Conservation (phyloP, 495 filamentous ascomycete genomes). For the Wilcoxina mikolae region DNA sequence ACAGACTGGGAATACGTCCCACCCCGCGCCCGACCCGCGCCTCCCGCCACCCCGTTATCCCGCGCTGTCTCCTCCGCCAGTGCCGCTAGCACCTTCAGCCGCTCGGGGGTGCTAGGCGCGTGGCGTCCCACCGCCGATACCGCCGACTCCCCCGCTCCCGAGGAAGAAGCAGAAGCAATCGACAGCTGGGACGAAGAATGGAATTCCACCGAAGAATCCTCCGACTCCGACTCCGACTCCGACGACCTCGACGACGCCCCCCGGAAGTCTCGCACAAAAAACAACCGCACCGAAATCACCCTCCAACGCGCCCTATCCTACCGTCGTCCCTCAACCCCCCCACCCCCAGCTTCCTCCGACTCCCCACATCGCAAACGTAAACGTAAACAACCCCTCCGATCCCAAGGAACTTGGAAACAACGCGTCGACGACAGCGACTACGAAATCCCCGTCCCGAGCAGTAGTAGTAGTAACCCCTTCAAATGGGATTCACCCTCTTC, state of each 20-base stretch:
- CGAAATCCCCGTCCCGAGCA: not conserved
- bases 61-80: not conserved
- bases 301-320: not conserved
- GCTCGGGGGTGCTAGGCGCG: conserved; percentile 3
- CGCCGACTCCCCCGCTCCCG: not conserved
- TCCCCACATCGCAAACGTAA: not conserved
- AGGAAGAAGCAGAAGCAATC: not conserved
- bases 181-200: not conserved
- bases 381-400: not conserved
- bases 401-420: not conserved
- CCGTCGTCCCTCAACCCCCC: not conserved
- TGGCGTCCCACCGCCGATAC: conserved; percentile 1
- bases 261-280: not conserved
- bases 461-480: not conserved
- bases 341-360: not conserved
- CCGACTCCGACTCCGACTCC: not conserved
- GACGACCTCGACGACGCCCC: conserved; percentile 3
- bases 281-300: too few species aligned
- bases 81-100: not conserved
- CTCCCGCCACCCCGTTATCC: not conserved
- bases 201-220: not conserved
- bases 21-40: not conserved
- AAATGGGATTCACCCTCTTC: not conserved
- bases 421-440: conserved; percentile 3
- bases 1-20: conserved; percentile 7